Evolutionary conservation across 306 rosid genomes (phyloP).

Genomic region (Chamaecrista fasciculata): DNA sequence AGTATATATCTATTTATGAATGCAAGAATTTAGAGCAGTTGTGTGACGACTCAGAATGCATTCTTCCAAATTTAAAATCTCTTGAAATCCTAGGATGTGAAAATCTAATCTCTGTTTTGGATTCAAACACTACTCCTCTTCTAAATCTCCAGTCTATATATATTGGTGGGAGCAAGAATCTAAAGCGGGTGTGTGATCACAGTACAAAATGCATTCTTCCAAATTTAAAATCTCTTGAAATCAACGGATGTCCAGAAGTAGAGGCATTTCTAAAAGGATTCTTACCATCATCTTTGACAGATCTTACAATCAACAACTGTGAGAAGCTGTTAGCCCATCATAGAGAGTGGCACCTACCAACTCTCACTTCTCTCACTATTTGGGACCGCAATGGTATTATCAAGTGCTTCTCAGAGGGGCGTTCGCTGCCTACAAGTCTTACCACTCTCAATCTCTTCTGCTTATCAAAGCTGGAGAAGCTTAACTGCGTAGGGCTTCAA

Average conservation of each 20-base stretch:
- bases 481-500: not conserved
- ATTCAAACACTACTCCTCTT: too few species aligned
- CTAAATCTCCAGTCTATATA: not conserved
- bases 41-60: not conserved
- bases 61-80: not conserved
- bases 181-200: not conserved
- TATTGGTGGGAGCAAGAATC: not conserved
- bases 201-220: not conserved
- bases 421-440: not conserved
- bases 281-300: not conserved
- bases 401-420: not conserved
- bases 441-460: not conserved
- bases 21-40: not conserved
- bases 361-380: not conserved
- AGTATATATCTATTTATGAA: not conserved
- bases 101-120: too few species aligned
- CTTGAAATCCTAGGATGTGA: too few species aligned
- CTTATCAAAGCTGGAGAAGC: too few species aligned
- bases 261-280: not conserved
- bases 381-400: not conserved
- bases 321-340: not conserved
- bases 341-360: not conserved
- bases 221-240: rapidly evolving
- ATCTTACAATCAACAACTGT: not conserved
- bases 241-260: not conserved